phyloP scores from a whole-genome alignment of 495 filamentous ascomycete species.

The Endocarpon pusillum region DNA sequence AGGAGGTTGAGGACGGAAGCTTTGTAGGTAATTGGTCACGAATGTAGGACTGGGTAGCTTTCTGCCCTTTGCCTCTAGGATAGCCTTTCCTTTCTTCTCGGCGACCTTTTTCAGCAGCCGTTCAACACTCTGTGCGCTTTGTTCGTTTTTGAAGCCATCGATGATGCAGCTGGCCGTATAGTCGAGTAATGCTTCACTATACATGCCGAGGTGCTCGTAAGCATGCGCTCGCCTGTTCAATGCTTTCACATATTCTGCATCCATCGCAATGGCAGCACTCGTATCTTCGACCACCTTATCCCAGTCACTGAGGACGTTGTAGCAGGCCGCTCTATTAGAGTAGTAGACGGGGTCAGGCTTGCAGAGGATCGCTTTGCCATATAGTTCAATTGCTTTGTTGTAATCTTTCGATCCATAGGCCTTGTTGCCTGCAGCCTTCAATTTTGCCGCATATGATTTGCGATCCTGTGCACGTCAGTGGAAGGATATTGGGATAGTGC shows the following conservation, averaged over 20 bases:
- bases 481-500: background rate
- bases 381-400: conserved; percentile 76
- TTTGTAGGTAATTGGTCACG: conserved; percentile 96
- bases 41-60: conserved; percentile 88
- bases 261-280: conserved; percentile 77
- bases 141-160: conserved; percentile 82
- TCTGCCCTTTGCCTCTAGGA: conserved; percentile 60
- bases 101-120: conserved; percentile 92
- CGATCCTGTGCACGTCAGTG: conserved; percentile 29
- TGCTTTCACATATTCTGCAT: conserved; percentile 94
- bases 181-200: conserved; percentile 88
- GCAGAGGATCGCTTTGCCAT: conserved; percentile 89
- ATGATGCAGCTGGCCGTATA: conserved; percentile 99
- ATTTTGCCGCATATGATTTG: conserved; percentile 69
- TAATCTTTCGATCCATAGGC: conserved; percentile 90
- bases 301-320: conserved; percentile 82
- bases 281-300: conserved; percentile 95
- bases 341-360: conserved; percentile 96
- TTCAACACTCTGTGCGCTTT: conserved; percentile 78
- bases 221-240: conserved; percentile 90
- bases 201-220: conserved; percentile 81
- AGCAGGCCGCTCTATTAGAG: conserved; percentile 95
- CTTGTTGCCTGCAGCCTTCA: conserved; percentile 93
- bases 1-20: conserved; percentile 67
- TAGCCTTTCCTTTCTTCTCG: conserved; percentile 75